phyloP scores from a whole-genome alignment of 2,329 filamentous ascomycete species.

The Aquanectria penicillioides region DNA sequence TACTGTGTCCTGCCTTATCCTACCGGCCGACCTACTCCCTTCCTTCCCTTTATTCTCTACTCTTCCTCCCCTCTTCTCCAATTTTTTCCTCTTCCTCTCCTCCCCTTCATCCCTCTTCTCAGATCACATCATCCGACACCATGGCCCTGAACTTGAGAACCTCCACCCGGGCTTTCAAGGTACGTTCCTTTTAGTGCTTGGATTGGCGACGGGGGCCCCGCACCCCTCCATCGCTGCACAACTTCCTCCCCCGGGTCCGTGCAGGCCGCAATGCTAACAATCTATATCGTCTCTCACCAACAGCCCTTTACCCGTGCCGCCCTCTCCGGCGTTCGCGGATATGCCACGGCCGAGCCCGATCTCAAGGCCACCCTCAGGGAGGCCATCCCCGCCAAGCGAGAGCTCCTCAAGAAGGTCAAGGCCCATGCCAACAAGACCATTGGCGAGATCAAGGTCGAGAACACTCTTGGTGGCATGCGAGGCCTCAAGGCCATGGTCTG shows the following conservation, averaged over 20 bases:
- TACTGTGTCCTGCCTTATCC: conserved; percentile 13
- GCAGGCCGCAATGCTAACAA: not conserved
- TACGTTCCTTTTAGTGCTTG: conserved; percentile 50
- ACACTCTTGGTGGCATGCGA: conserved; percentile 95
- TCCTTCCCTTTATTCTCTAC: conserved; percentile 2
- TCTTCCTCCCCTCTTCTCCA: not conserved
- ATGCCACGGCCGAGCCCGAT: conserved; percentile 84
- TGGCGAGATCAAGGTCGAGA: conserved; percentile 93
- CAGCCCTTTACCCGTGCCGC: conserved; percentile 46
- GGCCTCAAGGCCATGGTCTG: conserved; percentile 98
- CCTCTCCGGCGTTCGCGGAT: conserved; percentile 60
- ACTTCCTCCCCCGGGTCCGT: too few relatives aligned
- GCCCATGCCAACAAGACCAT: conserved; percentile 82
- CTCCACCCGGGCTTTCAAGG: conserved; percentile 71
- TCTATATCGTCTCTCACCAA: conserved; percentile 6
- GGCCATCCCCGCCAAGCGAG: conserved; percentile 90
- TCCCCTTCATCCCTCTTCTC: not conserved
- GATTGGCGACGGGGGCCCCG: not conserved
- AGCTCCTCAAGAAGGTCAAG: conserved; percentile 94
- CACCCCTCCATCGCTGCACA: not conserved
- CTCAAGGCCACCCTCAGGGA: conserved; percentile 88
- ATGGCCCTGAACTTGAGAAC: conserved; percentile 74
- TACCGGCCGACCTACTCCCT: not conserved
- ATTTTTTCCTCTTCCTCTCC: conserved; percentile 7
- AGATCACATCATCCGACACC: conserved; percentile 29